A percentile compares a stretch with the other conserved stretches of the same genome.
Evolutionary conservation across 2,329 filamentous ascomycete genomes (phyloP).

Genomic region (Chrysosporium queenslandicum): DNA sequence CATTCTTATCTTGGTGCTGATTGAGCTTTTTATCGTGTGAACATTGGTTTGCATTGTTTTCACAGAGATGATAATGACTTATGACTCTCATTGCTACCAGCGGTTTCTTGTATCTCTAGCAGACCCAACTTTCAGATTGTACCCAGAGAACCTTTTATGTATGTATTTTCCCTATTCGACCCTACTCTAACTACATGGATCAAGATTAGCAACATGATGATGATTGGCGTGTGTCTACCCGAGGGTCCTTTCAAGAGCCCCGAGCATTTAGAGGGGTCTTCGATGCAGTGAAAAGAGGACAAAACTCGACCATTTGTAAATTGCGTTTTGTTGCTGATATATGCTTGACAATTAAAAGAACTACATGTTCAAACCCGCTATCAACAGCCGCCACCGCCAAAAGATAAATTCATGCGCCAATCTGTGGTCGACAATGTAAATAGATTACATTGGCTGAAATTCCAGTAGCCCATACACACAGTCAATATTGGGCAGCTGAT

Average conservation of each 20-base stretch:
- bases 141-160: neutral
- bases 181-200: too few relatives aligned
- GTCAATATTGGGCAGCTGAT: neutral
- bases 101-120: neutral
- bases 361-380: neutral
- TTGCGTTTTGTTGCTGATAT: neutral
- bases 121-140: neutral
- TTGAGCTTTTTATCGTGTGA: too few relatives aligned
- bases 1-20: too few relatives aligned
- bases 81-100: neutral
- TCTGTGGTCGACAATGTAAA: neutral
- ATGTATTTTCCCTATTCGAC: too few relatives aligned
- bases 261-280: too few relatives aligned
- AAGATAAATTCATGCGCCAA: neutral
- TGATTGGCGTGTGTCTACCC: too few relatives aligned
- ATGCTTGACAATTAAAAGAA: neutral
- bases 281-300: too few relatives aligned
- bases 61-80: neutral
- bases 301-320: too few relatives aligned
- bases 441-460: neutral
- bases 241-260: too few relatives aligned
- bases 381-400: neutral
- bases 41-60: too few relatives aligned
- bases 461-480: neutral
- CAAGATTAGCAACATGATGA: too few relatives aligned